A percentile compares a stretch with the other conserved stretches of the same genome.
Evolutionary conservation across 2,329 filamentous ascomycete species (phyloP).

Genomic region (Sporothrix brunneoviolacea): DNA sequence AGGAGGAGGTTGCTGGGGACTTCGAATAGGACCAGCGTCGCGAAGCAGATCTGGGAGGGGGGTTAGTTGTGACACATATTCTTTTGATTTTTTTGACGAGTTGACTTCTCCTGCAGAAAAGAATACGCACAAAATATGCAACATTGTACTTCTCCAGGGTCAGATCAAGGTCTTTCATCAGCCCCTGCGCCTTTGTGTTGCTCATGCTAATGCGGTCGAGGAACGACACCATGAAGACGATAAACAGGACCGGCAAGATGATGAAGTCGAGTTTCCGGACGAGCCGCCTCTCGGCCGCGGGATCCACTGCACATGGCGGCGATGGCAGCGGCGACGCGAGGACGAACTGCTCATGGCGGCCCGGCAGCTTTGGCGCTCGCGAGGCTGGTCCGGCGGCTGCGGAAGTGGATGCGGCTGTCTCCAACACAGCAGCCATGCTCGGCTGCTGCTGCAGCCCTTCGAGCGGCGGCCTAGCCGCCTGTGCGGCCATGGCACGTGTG

Average conservation of each 20-base stretch:
- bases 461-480: too few species aligned
- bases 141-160: constrained; percentile 37
- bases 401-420: neutral
- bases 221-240: constrained; percentile 8
- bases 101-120: neutral
- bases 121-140: neutral
- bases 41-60: constrained; percentile 54
- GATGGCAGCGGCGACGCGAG: too few species aligned
- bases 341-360: too few species aligned
- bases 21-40: constrained; percentile 56
- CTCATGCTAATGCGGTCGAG: constrained; percentile 15
- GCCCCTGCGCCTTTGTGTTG: constrained; percentile 11
- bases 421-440: neutral
- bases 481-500: too few species aligned
- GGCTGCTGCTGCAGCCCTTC: neutral
- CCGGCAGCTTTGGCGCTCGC: neutral
- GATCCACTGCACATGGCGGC: neutral
- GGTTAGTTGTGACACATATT: constrained; percentile 43
- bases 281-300: constrained; percentile 2
- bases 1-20: constrained; percentile 49
- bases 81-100: neutral
- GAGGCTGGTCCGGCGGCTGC: too few species aligned
- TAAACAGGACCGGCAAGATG: constrained; percentile 4
- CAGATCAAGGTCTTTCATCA: constrained; percentile 7
- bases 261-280: constrained; percentile 14